phyloP scores from a whole-genome alignment of 2,329 filamentous ascomycete genomes.

The Cryphonectria carpinicola region DNA sequence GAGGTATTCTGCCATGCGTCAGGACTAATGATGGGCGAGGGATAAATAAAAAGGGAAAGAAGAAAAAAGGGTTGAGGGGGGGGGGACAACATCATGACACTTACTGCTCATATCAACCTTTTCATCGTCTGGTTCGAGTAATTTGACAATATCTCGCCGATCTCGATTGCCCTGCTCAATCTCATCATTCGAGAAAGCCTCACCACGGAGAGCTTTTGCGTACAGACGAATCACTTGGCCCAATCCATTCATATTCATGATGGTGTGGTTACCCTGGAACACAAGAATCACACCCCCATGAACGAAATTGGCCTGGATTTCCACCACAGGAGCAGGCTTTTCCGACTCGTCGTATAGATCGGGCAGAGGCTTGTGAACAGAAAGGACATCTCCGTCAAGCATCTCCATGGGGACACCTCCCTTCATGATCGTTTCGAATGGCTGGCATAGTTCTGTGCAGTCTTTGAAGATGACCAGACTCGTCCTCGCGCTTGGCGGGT shows the following conservation, averaged over 20 bases:
- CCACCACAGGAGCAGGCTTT: slow-evolving; percentile 16
- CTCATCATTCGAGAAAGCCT: slow-evolving; percentile 15
- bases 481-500: slow-evolving; percentile 7
- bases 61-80: background rate
- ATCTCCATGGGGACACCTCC: slow-evolving; percentile 19
- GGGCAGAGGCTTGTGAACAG: slow-evolving; percentile 15
- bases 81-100: background rate
- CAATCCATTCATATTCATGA: slow-evolving; percentile 33
- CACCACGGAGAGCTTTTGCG: slow-evolving; percentile 16
- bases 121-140: slow-evolving; percentile 14
- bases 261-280: slow-evolving; percentile 31
- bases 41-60: background rate
- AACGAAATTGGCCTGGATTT: slow-evolving; percentile 33
- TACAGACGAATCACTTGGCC: slow-evolving; percentile 27
- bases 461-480: slow-evolving; percentile 17
- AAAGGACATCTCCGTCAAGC: slow-evolving; percentile 17
- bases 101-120: slow-evolving; percentile 17
- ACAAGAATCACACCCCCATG: slow-evolving; percentile 31
- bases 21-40: background rate
- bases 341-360: slow-evolving; percentile 22
- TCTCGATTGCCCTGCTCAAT: slow-evolving; percentile 22
- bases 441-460: slow-evolving; percentile 1
- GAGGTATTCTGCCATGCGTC: background rate
- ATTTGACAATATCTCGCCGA: slow-evolving; percentile 13
- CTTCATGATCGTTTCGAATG: slow-evolving; percentile 14